These are phyloP conservation scores for Boletus calvinii DNA, from an alignment of 1,284 basidiomycete species.

Conservation along the genomic window DNA sequence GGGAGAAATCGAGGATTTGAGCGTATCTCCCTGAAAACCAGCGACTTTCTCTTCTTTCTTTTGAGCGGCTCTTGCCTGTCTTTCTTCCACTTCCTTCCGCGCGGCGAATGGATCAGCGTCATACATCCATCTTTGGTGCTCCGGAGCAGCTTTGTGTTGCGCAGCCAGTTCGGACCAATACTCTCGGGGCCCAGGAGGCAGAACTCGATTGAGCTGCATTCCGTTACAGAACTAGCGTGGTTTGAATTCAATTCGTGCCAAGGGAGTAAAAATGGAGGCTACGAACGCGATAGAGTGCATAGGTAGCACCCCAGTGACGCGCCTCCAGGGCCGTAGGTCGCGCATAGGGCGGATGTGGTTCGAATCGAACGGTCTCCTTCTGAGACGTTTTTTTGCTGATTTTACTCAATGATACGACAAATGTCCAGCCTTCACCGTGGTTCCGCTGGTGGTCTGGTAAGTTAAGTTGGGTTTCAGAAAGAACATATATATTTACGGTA, in stretches of 20 bases:
- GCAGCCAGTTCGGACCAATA: constrained; percentile 80
- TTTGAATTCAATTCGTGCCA: constrained; percentile 11
- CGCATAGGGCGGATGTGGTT: constrained; percentile 67
- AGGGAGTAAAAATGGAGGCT: neutral
- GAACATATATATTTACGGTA: constrained; percentile 62
- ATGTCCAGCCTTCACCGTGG: constrained; percentile 53
- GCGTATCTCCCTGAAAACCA: constrained; percentile 17
- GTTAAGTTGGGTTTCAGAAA: neutral
- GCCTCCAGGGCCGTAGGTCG: constrained; percentile 70
- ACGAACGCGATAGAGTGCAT: constrained; percentile 83
- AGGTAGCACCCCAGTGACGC: constrained; percentile 85
- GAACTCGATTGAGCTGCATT: constrained; percentile 70
- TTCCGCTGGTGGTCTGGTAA: constrained; percentile 38
- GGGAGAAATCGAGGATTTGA: constrained; percentile 29
- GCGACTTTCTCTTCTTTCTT: constrained; percentile 37
- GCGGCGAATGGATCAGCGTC: constrained; percentile 83
- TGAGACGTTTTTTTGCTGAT: constrained; percentile 70
- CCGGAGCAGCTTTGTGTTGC: constrained; percentile 66
- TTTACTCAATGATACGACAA: constrained; percentile 62
- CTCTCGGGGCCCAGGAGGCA: constrained; percentile 80
- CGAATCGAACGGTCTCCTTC: constrained; percentile 68
- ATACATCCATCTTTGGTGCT: constrained; percentile 84
- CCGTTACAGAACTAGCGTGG: constrained; percentile 70
- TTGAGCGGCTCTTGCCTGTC: constrained; percentile 57
- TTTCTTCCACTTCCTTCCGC: constrained; percentile 60